Conservation (phyloP, 305 asterid genomes). For the Solanum aculeatissimum region DNA sequence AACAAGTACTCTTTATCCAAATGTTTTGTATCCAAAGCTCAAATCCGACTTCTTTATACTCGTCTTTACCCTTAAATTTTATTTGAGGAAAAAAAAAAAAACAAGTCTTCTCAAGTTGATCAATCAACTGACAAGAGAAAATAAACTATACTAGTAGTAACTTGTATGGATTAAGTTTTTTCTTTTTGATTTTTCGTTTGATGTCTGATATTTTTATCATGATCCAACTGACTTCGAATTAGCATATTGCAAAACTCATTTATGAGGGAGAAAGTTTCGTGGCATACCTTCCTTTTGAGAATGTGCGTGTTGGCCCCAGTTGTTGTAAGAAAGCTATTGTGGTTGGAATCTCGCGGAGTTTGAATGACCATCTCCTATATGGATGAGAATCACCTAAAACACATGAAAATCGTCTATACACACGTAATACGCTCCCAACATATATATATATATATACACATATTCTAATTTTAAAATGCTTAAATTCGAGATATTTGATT, state of each 20-base stretch:
- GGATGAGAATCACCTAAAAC: too few species aligned
- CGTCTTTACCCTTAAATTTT: not conserved
- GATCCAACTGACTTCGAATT: fast-evolving
- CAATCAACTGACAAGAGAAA: not conserved
- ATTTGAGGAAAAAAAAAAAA: not conserved
- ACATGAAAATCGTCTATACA: too few species aligned
- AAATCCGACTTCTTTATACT: not conserved
- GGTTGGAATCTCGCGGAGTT: too few species aligned
- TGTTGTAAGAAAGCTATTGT: too few species aligned
- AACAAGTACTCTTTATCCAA: too few species aligned
- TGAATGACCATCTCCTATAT: too few species aligned
- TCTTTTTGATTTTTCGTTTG: fast-evolving
- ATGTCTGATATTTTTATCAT: not conserved
- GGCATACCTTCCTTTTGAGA: too few species aligned
- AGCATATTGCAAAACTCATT: fast-evolving
- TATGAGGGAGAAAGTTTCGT: not conserved
- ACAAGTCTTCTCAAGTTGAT: not conserved
- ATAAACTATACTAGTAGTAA: not conserved
- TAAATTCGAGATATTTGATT: not conserved
- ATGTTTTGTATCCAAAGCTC: not conserved
- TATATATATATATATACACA: fast-evolving
- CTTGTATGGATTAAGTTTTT: not conserved
- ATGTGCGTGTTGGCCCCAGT: too few species aligned
- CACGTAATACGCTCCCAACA: fast-evolving
- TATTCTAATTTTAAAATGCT: not conserved